These are phyloP conservation scores for Rhizophora mangle DNA, from an alignment of 345 rosid species.

Conservation along the genomic window DNA sequence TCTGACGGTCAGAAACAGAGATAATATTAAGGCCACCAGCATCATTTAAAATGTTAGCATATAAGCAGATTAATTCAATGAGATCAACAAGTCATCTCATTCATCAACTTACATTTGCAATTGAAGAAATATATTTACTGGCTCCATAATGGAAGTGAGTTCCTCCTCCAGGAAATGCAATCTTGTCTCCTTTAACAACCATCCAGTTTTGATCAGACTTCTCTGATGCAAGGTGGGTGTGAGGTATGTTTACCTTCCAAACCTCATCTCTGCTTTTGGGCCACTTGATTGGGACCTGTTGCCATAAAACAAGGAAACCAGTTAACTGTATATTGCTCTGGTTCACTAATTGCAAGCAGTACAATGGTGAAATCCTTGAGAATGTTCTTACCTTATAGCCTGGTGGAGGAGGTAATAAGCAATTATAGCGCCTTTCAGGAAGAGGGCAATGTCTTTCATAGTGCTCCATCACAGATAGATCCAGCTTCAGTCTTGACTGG, in stretches of 20 bases:
- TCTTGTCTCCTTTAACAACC: constrained; percentile 96
- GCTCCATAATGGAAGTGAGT: constrained; percentile 99
- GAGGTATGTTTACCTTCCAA: constrained; percentile 98
- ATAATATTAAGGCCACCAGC: neutral
- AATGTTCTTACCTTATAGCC: constrained; percentile 72
- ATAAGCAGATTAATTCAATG: neutral
- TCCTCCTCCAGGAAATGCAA: constrained; percentile 91
- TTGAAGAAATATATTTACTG: constrained; percentile 83
- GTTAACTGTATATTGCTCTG: neutral
- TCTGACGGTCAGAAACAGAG: constrained; percentile 46
- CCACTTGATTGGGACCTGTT: constrained; percentile 94
- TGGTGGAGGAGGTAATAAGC: constrained; percentile 95
- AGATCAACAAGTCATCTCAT: constrained; percentile 7
- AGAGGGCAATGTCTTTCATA: constrained; percentile 96
- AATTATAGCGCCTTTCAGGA: constrained; percentile 87
- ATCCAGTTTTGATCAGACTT: constrained; percentile 99
- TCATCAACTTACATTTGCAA: constrained; percentile 71
- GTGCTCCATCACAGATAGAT: constrained; percentile 93
- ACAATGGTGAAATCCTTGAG: neutral
- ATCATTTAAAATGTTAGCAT: neutral
- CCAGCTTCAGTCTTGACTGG: constrained; percentile 92
- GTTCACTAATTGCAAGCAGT: constrained; percentile 1
- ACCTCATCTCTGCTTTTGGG: constrained; percentile 98
- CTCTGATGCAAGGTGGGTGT: constrained; percentile 94
- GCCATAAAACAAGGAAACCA: neutral